Conservation (phyloP, 805 yeast genomes). For the Lipomyces mesembrius region DNA sequence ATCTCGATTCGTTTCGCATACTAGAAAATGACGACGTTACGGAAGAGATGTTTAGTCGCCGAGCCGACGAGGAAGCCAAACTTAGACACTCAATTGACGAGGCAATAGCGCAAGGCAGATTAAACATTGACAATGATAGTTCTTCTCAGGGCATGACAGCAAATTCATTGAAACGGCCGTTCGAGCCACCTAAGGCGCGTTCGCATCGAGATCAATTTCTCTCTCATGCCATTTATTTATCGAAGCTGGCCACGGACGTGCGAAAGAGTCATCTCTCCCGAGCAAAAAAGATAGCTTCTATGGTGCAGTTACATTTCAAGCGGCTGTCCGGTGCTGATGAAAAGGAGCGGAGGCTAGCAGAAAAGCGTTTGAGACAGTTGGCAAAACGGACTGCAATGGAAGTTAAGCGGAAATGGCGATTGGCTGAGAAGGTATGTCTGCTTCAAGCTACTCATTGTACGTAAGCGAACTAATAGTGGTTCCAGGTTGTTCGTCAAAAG, state of each 20-base stretch:
- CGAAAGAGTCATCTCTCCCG: slow-evolving; percentile 67
- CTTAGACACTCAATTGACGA: slow-evolving; percentile 52
- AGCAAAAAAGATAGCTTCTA: slow-evolving; percentile 72
- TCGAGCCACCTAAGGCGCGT: slow-evolving; percentile 52
- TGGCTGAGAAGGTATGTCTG: slow-evolving; percentile 78
- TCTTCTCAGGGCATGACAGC: slow-evolving; percentile 5
- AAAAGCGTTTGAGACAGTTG: slow-evolving; percentile 65
- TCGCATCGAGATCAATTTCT: slow-evolving; percentile 76
- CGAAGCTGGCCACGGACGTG: slow-evolving; percentile 70
- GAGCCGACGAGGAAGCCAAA: slow-evolving; percentile 57
- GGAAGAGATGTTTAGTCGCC: slow-evolving; percentile 62
- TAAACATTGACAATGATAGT: slow-evolving; percentile 45
- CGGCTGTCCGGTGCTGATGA: slow-evolving; percentile 88
- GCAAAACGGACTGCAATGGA: slow-evolving; percentile 84
- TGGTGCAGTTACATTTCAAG: slow-evolving; percentile 86
- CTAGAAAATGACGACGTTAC: slow-evolving; percentile 64
- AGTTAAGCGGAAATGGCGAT: slow-evolving; percentile 86
- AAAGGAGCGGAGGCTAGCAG: slow-evolving; percentile 73
- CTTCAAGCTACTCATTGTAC: slow-evolving; percentile 31
- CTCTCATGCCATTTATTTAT: slow-evolving; percentile 72
- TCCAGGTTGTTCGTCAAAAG: slow-evolving; percentile 62
- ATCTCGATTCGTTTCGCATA: slow-evolving; percentile 60
- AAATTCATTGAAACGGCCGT: slow-evolving; percentile 50
- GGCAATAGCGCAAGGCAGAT: slow-evolving; percentile 49
- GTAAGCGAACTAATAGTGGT: neutral